phyloP scores from a whole-genome alignment of 1,139 yeast species.

The Kurtzmaniella natalensis region DNA sequence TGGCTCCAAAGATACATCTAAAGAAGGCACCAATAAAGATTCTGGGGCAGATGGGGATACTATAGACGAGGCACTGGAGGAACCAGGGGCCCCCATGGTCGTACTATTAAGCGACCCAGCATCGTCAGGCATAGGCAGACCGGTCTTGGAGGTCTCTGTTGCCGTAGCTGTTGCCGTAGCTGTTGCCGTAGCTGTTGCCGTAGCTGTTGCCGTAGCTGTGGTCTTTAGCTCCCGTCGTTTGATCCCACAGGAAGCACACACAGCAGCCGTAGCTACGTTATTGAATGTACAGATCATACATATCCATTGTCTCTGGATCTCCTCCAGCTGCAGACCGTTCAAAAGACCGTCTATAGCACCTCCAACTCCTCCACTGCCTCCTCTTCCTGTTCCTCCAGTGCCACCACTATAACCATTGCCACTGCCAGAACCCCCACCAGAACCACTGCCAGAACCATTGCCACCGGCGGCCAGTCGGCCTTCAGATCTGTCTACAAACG shows the following conservation, averaged over 20 bases:
- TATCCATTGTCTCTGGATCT: constrained; percentile 44
- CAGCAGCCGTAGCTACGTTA: constrained; percentile 42
- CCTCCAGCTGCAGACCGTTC: neutral
- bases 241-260: constrained; percentile 79
- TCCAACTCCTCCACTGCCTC: constrained; percentile 71
- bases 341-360: constrained; percentile 49
- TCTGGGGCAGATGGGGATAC: neutral
- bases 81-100: neutral
- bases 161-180: neutral
- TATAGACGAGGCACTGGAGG: neutral
- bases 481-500: constrained; percentile 16
- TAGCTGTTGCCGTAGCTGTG: neutral
- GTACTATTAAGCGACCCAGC: neutral
- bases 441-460: constrained; percentile 33
- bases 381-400: too few relatives aligned
- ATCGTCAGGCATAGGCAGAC: neutral
- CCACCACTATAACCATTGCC: neutral
- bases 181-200: too few relatives aligned
- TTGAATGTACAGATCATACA: constrained; percentile 81
- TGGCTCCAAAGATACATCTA: too few relatives aligned
- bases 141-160: too few relatives aligned
- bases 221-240: constrained; percentile 9
- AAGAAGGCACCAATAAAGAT: too few relatives aligned
- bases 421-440: neutral
- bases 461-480: constrained; percentile 62